Percentiles rank a stretch among this genome's conserved stretches.
Conservation (phyloP, 2,329 filamentous ascomycete species). For the Fusarium sp. region DNA sequence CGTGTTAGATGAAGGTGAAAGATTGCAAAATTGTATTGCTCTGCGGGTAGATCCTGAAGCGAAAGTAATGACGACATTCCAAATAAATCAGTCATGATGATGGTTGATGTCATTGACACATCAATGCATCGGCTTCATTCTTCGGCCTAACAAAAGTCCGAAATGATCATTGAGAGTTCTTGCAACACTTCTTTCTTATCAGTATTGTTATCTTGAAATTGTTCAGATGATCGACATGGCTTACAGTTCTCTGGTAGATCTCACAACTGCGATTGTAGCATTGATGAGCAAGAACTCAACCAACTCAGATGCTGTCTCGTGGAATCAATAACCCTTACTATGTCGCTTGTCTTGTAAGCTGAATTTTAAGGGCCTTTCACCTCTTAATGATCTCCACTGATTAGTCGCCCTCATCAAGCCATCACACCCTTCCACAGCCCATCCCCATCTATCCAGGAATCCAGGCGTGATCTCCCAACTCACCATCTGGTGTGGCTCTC, state of each 20-base stretch:
- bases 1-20: neutral
- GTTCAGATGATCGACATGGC: neutral
- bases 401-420: slow-evolving; percentile 16
- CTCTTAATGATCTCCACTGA: slow-evolving; percentile 13
- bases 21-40: neutral
- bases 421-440: slow-evolving; percentile 13
- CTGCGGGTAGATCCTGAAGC: neutral
- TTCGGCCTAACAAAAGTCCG: slow-evolving; percentile 17
- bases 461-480: slow-evolving; percentile 18
- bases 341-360: fast-evolving
- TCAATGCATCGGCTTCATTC: neutral
- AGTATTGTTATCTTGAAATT: neutral
- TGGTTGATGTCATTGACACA: slow-evolving; percentile 38
- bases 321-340: neutral
- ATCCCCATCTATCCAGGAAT: slow-evolving; percentile 20
- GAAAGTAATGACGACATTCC: slow-evolving; percentile 33
- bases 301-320: neutral
- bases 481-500: slow-evolving; percentile 1
- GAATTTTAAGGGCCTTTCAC: neutral
- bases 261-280: no score
- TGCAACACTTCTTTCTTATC: neutral
- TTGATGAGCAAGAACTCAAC: neutral
- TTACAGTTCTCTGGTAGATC: no score
- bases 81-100: slow-evolving; percentile 7
- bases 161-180: neutral